Conservation (phyloP, 2,329 filamentous ascomycete species). For the Ophiostoma tasmaniense region DNA sequence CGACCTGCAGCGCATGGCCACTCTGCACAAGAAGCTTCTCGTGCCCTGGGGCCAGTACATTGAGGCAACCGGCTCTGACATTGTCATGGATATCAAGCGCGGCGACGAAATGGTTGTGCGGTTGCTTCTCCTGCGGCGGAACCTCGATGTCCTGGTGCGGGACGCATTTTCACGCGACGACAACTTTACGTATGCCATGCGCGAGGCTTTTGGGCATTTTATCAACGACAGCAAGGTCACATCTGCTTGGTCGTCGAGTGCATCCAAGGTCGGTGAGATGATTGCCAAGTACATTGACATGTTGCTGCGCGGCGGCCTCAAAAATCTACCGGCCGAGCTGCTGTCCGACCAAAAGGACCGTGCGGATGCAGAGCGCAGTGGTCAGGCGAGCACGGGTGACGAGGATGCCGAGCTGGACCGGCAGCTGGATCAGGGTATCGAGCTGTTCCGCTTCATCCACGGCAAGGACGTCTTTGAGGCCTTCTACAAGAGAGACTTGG, state of each 20-base stretch:
- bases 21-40: slow-evolving; percentile 61
- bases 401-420: slow-evolving; percentile 88
- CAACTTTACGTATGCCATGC: slow-evolving; percentile 66
- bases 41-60: slow-evolving; percentile 74
- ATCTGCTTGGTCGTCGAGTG: slow-evolving; percentile 68
- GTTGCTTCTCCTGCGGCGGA: slow-evolving; percentile 70
- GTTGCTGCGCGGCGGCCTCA: slow-evolving; percentile 78
- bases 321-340: slow-evolving; percentile 65
- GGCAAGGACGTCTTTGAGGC: slow-evolving; percentile 97
- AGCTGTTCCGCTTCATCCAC: slow-evolving; percentile 93
- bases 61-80: slow-evolving; percentile 59
- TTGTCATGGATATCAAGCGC: slow-evolving; percentile 71
- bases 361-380: slow-evolving; percentile 49
- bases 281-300: slow-evolving; percentile 94
- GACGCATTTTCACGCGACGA: slow-evolving; percentile 70
- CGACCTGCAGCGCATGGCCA: slow-evolving; percentile 62
- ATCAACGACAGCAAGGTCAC: slow-evolving; percentile 75
- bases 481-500: slow-evolving; percentile 97
- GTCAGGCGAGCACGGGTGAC: slow-evolving; percentile 62
- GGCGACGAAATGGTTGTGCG: slow-evolving; percentile 80
- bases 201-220: slow-evolving; percentile 79
- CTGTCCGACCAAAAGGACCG: slow-evolving; percentile 53
- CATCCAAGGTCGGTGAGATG: slow-evolving; percentile 95
- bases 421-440: slow-evolving; percentile 84
- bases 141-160: slow-evolving; percentile 67